A percentile compares a stretch with the other conserved stretches of the same genome.
Conservation (phyloP, 1,284 basidiomycete species). For the Cryptococcus sp. region DNA sequence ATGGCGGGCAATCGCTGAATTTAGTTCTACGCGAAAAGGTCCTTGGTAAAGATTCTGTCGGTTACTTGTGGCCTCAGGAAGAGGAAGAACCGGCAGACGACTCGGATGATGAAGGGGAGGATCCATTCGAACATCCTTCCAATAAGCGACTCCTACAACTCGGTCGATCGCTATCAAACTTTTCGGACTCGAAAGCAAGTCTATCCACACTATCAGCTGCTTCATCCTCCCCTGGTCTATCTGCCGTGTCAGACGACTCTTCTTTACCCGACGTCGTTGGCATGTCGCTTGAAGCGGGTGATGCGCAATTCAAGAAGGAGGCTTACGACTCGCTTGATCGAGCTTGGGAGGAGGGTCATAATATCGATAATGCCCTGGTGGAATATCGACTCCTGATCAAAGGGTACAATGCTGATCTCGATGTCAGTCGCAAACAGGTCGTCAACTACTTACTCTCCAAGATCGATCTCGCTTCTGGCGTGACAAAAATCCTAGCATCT, state of each 20-base stretch:
- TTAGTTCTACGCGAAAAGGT: slow-evolving; percentile 19
- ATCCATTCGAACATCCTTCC: slow-evolving; percentile 47
- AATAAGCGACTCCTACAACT: slow-evolving; percentile 46
- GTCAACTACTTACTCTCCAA: slow-evolving; percentile 42
- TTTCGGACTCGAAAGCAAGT: slow-evolving; percentile 28
- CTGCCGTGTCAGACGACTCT: slow-evolving; percentile 23
- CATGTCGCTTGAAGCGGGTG: slow-evolving; percentile 22
- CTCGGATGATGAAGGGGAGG: slow-evolving; percentile 42
- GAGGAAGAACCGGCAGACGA: slow-evolving; percentile 38
- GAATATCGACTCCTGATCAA: slow-evolving; percentile 46
- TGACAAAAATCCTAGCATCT: slow-evolving; percentile 22
- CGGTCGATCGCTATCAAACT: slow-evolving; percentile 38
- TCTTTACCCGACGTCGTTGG: slow-evolving; percentile 25
- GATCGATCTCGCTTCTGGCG: slow-evolving; percentile 21
- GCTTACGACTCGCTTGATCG: slow-evolving; percentile 34
- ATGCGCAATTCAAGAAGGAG: slow-evolving; percentile 18
- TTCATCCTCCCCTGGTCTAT: slow-evolving; percentile 32
- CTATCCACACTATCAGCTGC: slow-evolving; percentile 45
- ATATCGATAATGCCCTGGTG: slow-evolving; percentile 41
- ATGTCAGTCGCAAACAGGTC: slow-evolving; percentile 42
- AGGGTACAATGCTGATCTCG: slow-evolving; percentile 46
- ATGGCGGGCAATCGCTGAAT: not conserved
- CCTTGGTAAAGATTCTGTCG: slow-evolving; percentile 39
- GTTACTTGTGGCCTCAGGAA: slow-evolving; percentile 49
- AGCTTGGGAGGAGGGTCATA: slow-evolving; percentile 45